Evolutionary conservation across 805 yeast species (phyloP).

Genomic region (Suhomyces faveliae): DNA sequence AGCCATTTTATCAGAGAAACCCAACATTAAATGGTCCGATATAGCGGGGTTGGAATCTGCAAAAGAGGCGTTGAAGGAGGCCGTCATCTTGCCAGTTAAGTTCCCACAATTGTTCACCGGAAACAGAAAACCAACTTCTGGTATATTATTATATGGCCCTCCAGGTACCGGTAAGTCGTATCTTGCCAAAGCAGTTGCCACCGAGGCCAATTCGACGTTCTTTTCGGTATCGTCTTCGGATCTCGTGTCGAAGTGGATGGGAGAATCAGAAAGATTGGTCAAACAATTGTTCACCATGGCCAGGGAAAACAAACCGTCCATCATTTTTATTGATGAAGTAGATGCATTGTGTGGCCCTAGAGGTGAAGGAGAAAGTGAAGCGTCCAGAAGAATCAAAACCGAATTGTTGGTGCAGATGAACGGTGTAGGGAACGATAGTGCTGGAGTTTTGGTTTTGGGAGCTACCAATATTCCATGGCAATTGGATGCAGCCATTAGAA

Average conservation of each 20-base stretch:
- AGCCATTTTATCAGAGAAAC: constrained; percentile 87
- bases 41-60: constrained; percentile 95
- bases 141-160: constrained; percentile 72
- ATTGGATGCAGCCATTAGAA: constrained; percentile 92
- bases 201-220: constrained; percentile 96
- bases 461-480: constrained; percentile 99
- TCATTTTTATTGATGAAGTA: constrained; percentile 95
- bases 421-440: constrained; percentile 94
- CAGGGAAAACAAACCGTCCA: constrained; percentile 91
- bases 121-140: constrained; percentile 87
- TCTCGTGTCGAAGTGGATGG: constrained; percentile 98
- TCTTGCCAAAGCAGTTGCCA: constrained; percentile 96
- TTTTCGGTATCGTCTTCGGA: constrained; percentile 96
- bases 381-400: constrained; percentile 92
- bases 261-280: constrained; percentile 94
- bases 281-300: constrained; percentile 96
- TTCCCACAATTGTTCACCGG: constrained; percentile 96
- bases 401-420: constrained; percentile 97
- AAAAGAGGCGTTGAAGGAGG: constrained; percentile 94
- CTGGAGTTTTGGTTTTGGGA: constrained; percentile 90
- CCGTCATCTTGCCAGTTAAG: constrained; percentile 92
- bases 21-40: constrained; percentile 91
- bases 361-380: constrained; percentile 97
- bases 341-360: constrained; percentile 98
- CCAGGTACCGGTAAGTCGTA: constrained; percentile 99